Base-by-base conservation (phyloP, 352 stramenopile species). In the Globisporangium cederbergense region DNA sequence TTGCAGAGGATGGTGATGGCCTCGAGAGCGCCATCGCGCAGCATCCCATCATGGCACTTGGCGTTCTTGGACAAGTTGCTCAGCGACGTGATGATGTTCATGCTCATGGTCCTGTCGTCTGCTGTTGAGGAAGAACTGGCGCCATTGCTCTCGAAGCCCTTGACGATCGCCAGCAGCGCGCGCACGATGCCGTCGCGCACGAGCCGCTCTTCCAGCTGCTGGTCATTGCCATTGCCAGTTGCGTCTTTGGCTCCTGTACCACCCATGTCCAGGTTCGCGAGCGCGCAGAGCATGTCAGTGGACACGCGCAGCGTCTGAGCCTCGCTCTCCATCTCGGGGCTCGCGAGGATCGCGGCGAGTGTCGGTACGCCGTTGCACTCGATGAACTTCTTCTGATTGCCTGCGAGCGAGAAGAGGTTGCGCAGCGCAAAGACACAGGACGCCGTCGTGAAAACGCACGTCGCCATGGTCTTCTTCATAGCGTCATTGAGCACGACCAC, bases 121-220 rank as follows among this genome's bases (percentile, higher is more conserved):
- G 71, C 52, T 40, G 54, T 43, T 14, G 72, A 64, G 7, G 42
- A 13, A 49, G 43, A 49, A 9, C 58, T 74, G 6, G 68, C 67
- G 16, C 60, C 36, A 11, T 49, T 49, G 9, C 43, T 68, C 20
- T 76, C 65, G 2, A 71, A 71, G 3, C 75, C 79, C 55, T 79
- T 86, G 10, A 76, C 75, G 57, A 93, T 90, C 10, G 77, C 72
- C 9, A 77, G 70, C 32, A 95, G 68, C 10, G 85, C 83, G 14
- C 72, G 70, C 34, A 93, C 71, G 60, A 93, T 88, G 22, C 85
- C 85, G 58, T 93, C 85, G 46, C 79, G 76, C 8, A 93, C 85
- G 34, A 95, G 81, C 4, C 77, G 73, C 58, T 86, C 77, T 68
- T 92, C 80, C 25, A 89, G 76, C 1, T 64, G 62, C 2, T 64